Evolutionary conservation across 139 green algal genomes (phyloP).

Genomic region (Edaphochlamys debaryana): DNA sequence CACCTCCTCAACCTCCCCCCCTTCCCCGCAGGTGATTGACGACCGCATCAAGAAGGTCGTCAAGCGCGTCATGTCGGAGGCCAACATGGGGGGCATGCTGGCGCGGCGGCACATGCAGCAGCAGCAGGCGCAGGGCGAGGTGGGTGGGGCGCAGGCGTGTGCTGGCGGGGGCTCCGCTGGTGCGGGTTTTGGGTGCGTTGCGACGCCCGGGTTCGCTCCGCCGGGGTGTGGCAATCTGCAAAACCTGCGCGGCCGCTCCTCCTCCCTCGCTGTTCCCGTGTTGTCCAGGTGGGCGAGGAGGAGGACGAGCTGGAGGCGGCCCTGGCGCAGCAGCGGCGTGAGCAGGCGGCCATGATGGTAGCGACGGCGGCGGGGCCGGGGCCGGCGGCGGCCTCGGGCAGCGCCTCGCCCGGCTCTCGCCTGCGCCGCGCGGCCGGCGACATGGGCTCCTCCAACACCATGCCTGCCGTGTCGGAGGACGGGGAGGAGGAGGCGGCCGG

Average conservation of each 20-base stretch:
- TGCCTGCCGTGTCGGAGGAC: constrained; percentile 41
- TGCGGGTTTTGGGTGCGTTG: too few relatives aligned
- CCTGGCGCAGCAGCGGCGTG: constrained; percentile 47
- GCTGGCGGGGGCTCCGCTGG: too few relatives aligned
- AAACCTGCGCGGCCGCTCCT: too few relatives aligned
- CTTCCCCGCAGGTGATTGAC: constrained; percentile 45
- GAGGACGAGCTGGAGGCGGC: constrained; percentile 60
- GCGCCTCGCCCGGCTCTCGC: neutral
- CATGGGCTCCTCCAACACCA: neutral
- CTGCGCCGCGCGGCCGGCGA: constrained; percentile 23
- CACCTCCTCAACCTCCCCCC: too few relatives aligned
- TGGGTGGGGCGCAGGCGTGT: constrained; percentile 29
- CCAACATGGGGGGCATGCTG: constrained; percentile 42
- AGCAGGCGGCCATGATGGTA: constrained; percentile 39
- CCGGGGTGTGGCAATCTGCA: too few relatives aligned
- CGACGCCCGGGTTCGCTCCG: too few relatives aligned
- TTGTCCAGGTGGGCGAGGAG: constrained; percentile 28
- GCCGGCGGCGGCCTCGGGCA: neutral
- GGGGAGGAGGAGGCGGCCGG: constrained; percentile 40
- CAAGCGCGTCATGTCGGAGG: constrained; percentile 58
- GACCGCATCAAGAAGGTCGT: constrained; percentile 60
- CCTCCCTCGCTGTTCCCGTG: too few relatives aligned
- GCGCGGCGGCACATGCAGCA: constrained; percentile 14
- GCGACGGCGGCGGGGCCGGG: neutral
- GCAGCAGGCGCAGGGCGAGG: constrained; percentile 20